Conservation (phyloP, 345 rosid species). For the Hibiscus trionum region DNA sequence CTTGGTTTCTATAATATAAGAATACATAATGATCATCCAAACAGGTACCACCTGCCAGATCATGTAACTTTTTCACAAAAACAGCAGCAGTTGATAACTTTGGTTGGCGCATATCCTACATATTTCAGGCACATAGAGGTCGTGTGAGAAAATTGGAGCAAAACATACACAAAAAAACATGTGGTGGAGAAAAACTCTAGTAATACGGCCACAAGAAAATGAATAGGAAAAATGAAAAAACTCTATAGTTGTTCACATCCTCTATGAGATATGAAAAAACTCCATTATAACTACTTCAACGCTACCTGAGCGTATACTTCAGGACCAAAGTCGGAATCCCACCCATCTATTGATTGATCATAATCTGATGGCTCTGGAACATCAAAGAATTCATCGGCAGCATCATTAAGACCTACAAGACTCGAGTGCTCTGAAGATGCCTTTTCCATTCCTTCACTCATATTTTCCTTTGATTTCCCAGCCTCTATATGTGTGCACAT, state of each 20-base stretch:
- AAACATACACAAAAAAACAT: background rate
- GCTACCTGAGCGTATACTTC: slow-evolving; percentile 56
- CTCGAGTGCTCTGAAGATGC: slow-evolving; percentile 65
- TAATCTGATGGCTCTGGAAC: slow-evolving; percentile 72
- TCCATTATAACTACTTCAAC: background rate
- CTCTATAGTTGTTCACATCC: background rate
- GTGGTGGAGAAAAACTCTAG: background rate
- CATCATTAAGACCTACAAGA: slow-evolving; percentile 67
- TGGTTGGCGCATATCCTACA: slow-evolving; percentile 64
- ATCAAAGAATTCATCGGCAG: slow-evolving; percentile 85
- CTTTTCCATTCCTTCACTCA: slow-evolving; percentile 50
- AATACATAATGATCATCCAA: slow-evolving; percentile 8
- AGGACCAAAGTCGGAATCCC: slow-evolving; percentile 56
- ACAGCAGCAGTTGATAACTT: slow-evolving; percentile 65
- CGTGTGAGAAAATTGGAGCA: background rate
- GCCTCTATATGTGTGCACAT: slow-evolving; percentile 25
- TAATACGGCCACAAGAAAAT: background rate
- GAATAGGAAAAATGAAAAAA: background rate
- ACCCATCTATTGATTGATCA: slow-evolving; percentile 48
- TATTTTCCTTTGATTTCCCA: slow-evolving; percentile 29
- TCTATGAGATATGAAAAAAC: background rate
- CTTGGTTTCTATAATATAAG: background rate
- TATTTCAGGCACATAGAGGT: slow-evolving; percentile 8
- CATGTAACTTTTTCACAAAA: slow-evolving; percentile 80
- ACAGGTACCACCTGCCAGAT: slow-evolving; percentile 66